These are phyloP conservation scores for Rubus idaeus DNA, from an alignment of 306 rosid genomes.

Conservation along the genomic window DNA sequence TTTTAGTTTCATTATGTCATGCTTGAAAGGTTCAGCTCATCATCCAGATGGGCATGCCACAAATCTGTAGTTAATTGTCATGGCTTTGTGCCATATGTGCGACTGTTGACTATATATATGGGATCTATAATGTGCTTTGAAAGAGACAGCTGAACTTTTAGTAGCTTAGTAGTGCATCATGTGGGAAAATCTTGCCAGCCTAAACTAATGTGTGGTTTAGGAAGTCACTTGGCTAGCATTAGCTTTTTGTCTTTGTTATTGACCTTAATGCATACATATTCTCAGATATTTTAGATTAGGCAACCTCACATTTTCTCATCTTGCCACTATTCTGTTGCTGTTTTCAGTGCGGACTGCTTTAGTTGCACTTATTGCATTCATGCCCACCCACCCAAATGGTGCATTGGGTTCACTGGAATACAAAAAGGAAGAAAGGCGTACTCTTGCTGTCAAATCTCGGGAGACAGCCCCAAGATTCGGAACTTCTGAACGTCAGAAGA, in stretches of 20 bases:
- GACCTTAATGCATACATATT: neutral
- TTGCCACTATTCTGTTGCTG: slow-evolving; percentile 25
- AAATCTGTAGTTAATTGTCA: neutral
- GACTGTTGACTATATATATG: neutral
- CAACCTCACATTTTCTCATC: neutral
- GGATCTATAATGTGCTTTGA: neutral
- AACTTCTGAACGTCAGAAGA: slow-evolving; percentile 76
- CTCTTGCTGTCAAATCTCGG: slow-evolving; percentile 82
- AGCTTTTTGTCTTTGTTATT: neutral
- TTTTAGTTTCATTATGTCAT: neutral
- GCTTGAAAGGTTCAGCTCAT: neutral
- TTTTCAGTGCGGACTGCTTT: slow-evolving; percentile 91
- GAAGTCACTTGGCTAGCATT: neutral
- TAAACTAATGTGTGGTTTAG: neutral
- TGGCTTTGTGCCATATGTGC: no score
- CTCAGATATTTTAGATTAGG: neutral
- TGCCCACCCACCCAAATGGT: slow-evolving; percentile 96
- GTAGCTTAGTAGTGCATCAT: neutral
- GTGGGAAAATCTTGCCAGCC: neutral
- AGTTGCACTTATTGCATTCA: slow-evolving; percentile 92
- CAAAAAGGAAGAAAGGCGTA: slow-evolving; percentile 83
- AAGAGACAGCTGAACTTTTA: neutral
- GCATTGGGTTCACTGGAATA: slow-evolving; percentile 92
- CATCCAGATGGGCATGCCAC: neutral
- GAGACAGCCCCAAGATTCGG: slow-evolving; percentile 76